Evolutionary conservation across 176 grass and related monocot species (phyloP).

Genomic region (Juncus effusus): DNA sequence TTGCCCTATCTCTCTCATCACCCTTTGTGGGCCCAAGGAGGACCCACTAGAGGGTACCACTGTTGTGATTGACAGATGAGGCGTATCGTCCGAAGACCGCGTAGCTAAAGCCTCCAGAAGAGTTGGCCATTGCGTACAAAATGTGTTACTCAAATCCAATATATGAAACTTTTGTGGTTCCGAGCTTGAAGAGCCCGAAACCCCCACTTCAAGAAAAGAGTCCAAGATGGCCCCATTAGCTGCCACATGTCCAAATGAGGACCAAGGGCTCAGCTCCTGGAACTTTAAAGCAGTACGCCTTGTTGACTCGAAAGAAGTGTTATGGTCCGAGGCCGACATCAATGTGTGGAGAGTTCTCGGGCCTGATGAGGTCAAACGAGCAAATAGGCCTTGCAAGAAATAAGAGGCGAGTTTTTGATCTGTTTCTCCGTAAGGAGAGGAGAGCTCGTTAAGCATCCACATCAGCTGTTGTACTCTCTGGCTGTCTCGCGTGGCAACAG

Average conservation of each 20-base stretch:
- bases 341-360: conserved; percentile 68
- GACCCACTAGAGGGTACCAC: conserved; percentile 58
- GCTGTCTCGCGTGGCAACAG: conserved; percentile 64
- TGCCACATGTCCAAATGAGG: conserved; percentile 93
- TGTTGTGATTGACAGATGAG: conserved; percentile 90
- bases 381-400: conserved; percentile 84
- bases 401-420: conserved; percentile 94
- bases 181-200: conserved; percentile 34
- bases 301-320: conserved; percentile 86
- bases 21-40: conserved; percentile 55
- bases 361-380: conserved; percentile 70
- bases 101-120: conserved; percentile 92
- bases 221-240: conserved; percentile 95
- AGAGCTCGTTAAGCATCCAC: conserved; percentile 99
- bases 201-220: conserved; percentile 77
- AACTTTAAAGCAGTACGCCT: conserved; percentile 80
- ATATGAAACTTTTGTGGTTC: conserved; percentile 69
- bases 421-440: conserved; percentile 85
- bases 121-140: conserved; percentile 99
- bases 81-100: conserved; percentile 89
- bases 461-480: conserved; percentile 93
- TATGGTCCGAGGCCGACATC: conserved; percentile 61
- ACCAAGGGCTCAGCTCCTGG: conserved; percentile 98
- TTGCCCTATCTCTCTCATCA: conserved; percentile 95
- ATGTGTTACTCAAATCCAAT: conserved; percentile 96